Evolutionary conservation across 805 yeast genomes (phyloP).

Genomic region (Spathaspora sp.): DNA sequence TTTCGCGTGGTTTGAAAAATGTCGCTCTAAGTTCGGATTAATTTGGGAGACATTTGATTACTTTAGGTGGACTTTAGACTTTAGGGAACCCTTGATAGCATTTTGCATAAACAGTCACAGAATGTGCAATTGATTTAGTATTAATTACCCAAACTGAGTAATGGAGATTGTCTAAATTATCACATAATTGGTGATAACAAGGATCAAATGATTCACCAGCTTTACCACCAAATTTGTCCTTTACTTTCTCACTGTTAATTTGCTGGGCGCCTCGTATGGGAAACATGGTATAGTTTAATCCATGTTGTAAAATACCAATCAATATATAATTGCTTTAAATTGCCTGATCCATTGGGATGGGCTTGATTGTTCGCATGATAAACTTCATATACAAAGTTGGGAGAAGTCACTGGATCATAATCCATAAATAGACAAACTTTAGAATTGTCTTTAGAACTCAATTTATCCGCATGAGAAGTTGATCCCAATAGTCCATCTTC

Average conservation of each 20-base stretch:
- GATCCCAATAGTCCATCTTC: conserved; percentile 95
- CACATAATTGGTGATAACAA: conserved; percentile 88
- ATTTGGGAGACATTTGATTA: no score
- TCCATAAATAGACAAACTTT: no score
- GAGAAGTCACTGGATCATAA: conserved; percentile 97
- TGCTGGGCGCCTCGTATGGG: conserved; percentile 98
- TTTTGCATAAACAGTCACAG: conserved; percentile 81
- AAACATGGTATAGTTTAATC: conserved; percentile 73
- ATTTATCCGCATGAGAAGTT: conserved; percentile 70
- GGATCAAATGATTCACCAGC: conserved; percentile 77
- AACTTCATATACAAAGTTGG: conserved; percentile 85
- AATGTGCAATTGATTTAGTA: conserved; percentile 86
- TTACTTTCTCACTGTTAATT: conserved; percentile 58
- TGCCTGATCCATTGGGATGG: conserved; percentile 86
- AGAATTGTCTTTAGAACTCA: no score
- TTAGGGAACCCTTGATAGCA: conserved; percentile 75
- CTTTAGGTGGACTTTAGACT: conserved; percentile 5
- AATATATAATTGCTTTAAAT: conserved; percentile 65
- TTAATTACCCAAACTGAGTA: conserved; percentile 83
- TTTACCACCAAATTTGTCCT: conserved; percentile 55
- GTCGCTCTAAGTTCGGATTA: no score
- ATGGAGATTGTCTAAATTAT: conserved; percentile 69
- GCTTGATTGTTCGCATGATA: conserved; percentile 76
- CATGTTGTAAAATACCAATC: conserved; percentile 67
- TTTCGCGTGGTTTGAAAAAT: no score